A percentile compares a stretch with the other conserved stretches of the same genome.
phyloP scores from a whole-genome alignment of 441 rosid species.

The Pelargonium australe region DNA sequence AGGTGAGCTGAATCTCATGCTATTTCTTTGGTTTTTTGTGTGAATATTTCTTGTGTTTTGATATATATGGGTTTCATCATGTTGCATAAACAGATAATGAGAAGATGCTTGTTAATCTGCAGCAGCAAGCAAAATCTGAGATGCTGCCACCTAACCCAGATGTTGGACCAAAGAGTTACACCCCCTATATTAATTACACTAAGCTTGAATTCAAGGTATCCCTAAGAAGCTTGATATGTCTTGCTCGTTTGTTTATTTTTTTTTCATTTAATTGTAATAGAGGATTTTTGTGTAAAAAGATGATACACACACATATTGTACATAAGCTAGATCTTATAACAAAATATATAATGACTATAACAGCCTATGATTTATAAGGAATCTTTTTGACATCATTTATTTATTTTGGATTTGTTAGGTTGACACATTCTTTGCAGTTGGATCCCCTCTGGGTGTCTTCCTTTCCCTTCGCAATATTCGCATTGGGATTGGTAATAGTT shows the following conservation, averaged over 20 bases:
- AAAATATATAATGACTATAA: too few relatives aligned
- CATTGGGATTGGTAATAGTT: conserved; percentile 65
- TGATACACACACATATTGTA: neutral
- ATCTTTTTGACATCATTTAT: conserved; percentile 14
- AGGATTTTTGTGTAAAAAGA: too few relatives aligned
- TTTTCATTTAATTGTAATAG: neutral
- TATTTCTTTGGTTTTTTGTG: conserved; percentile 1
- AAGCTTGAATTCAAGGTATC: conserved; percentile 86
- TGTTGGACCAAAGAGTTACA: conserved; percentile 45
- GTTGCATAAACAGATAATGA: conserved; percentile 30
- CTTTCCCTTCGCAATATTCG: conserved; percentile 84
- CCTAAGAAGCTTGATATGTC: neutral
- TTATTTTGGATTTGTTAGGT: conserved; percentile 39
- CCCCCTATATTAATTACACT: conserved; percentile 69
- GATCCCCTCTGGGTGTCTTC: conserved; percentile 96
- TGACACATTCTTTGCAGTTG: conserved; percentile 96
- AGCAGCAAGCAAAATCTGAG: conserved; percentile 27
- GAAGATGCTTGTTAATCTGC: conserved; percentile 21
- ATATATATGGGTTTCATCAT: conserved; percentile 15
- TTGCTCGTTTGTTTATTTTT: conserved; percentile 2
- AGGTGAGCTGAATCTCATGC: conserved; percentile 21
- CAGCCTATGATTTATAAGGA: neutral
- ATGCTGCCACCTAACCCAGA: conserved; percentile 25
- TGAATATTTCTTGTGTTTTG: conserved; percentile 11
- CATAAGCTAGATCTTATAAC: neutral